Percentiles rank a stretch among this genome's conserved stretches.
Evolutionary conservation across 371 early-diverging fungal genomes (phyloP).

Genomic region (Dinochytrium kinnereticum): DNA sequence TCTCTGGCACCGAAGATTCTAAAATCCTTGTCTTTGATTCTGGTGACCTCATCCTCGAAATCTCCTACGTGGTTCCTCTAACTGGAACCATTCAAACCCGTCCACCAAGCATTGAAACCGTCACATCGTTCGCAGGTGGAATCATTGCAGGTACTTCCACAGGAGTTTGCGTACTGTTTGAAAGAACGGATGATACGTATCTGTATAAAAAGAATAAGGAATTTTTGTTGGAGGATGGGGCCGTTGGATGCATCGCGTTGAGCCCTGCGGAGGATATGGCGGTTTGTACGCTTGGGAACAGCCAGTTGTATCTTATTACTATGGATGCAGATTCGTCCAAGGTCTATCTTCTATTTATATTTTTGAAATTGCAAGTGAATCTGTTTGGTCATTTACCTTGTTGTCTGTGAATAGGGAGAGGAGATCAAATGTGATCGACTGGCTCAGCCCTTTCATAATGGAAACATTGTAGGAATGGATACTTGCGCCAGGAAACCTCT

Average conservation of each 20-base stretch:
- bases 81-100: slow-evolving; percentile 12
- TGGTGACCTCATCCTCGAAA: slow-evolving; percentile 51
- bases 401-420: slow-evolving; percentile 37
- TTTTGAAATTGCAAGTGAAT: background rate
- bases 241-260: slow-evolving; percentile 43
- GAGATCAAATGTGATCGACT: slow-evolving; percentile 50
- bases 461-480: slow-evolving; percentile 57
- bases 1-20: slow-evolving; percentile 54
- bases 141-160: slow-evolving; percentile 48
- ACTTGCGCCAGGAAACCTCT: slow-evolving; percentile 57
- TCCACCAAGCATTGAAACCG: slow-evolving; percentile 34
- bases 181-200: slow-evolving; percentile 47
- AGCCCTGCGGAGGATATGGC: slow-evolving; percentile 49
- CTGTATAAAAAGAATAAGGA: slow-evolving; percentile 48
- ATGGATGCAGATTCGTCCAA: slow-evolving; percentile 48
- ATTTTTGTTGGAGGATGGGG: slow-evolving; percentile 45
- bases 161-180: slow-evolving; percentile 48
- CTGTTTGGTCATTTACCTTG: background rate
- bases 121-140: slow-evolving; percentile 44
- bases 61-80: slow-evolving; percentile 43
- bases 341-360: slow-evolving; percentile 22
- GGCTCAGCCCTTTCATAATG: slow-evolving; percentile 56
- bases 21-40: slow-evolving; percentile 51
- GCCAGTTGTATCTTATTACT: slow-evolving; percentile 46
- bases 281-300: slow-evolving; percentile 41